Evolutionary conservation across 2,329 filamentous ascomycete species (phyloP).

Genomic region (Trichoderma atroviride): DNA sequence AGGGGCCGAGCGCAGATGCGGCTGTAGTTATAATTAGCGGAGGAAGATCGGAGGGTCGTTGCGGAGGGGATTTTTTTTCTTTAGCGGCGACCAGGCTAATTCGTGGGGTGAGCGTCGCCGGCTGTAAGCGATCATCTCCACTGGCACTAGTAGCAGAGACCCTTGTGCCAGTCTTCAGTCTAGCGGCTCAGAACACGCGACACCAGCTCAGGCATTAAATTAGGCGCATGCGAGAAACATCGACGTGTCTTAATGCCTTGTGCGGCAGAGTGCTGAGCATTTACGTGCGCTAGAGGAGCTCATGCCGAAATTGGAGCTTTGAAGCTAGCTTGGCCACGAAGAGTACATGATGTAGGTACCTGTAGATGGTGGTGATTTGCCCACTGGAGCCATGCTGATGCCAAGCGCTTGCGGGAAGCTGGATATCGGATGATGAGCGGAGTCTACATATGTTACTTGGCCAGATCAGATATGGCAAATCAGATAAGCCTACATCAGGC

Average conservation of each 20-base stretch:
- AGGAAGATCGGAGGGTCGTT: conserved; percentile 26
- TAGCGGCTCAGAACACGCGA: conserved; percentile 21
- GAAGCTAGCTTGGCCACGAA: background rate
- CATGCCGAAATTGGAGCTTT: background rate
- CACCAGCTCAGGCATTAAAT: background rate
- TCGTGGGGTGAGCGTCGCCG: conserved; percentile 18
- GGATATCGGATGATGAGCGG: background rate
- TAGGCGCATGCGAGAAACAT: background rate
- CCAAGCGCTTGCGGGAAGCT: background rate
- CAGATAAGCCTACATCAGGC: background rate
- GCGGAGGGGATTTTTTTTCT: conserved; percentile 24
- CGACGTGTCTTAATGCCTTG: background rate
- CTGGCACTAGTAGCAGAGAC: conserved; percentile 17
- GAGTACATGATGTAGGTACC: no score
- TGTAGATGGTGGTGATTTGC: background rate
- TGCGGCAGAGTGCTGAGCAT: background rate
- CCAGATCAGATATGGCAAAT: background rate
- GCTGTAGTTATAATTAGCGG: conserved; percentile 19
- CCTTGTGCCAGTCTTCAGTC: conserved; percentile 4
- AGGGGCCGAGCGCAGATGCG: conserved; percentile 21
- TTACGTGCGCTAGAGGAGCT: background rate
- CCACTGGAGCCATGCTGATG: background rate
- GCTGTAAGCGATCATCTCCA: conserved; percentile 26
- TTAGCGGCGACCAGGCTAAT: conserved; percentile 12
- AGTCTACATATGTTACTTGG: background rate